Percentiles rank a stretch among this genome's conserved stretches.
These are phyloP conservation scores for Pseudogymnoascus sp. DNA, from an alignment of 2,329 filamentous ascomycete species.

Conservation along the genomic window DNA sequence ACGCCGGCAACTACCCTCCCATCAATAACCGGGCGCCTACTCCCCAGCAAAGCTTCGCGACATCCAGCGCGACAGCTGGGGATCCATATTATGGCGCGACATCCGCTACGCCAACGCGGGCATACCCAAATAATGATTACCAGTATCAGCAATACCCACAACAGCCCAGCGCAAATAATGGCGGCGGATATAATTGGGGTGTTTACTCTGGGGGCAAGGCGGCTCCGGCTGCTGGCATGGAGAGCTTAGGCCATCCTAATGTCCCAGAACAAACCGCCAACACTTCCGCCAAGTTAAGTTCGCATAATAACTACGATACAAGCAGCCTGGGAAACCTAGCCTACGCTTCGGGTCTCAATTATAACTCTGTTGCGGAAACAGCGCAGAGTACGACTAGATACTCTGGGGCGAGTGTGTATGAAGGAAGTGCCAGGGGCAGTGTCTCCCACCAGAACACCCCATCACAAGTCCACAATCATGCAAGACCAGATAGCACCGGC, in stretches of 20 bases:
- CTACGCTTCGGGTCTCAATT: constrained; percentile 7
- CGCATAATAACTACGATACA: constrained; percentile 5
- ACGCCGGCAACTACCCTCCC: neutral
- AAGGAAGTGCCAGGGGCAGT: neutral
- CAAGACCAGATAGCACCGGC: neutral
- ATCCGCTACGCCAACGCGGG: neutral
- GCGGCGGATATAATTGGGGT: constrained; percentile 2
- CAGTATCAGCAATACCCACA: constrained; percentile 9
- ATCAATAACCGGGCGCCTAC: neutral
- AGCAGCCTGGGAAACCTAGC: constrained; percentile 8
- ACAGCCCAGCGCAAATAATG: neutral
- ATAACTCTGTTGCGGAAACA: neutral
- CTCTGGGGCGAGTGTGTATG: neutral
- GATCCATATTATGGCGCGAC: neutral
- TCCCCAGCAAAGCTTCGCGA: constrained; percentile 1
- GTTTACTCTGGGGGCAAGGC: neutral
- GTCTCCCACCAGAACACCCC: neutral
- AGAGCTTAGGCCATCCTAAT: neutral
- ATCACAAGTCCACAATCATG: neutral
- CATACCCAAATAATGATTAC: constrained; percentile 3
- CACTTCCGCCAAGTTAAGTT: neutral
- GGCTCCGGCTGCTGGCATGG: neutral
- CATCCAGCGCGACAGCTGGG: neutral
- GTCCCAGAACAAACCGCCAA: neutral
- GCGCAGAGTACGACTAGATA: neutral